phyloP scores from a whole-genome alignment of 345 rosid genomes.

The Heritiera littoralis region DNA sequence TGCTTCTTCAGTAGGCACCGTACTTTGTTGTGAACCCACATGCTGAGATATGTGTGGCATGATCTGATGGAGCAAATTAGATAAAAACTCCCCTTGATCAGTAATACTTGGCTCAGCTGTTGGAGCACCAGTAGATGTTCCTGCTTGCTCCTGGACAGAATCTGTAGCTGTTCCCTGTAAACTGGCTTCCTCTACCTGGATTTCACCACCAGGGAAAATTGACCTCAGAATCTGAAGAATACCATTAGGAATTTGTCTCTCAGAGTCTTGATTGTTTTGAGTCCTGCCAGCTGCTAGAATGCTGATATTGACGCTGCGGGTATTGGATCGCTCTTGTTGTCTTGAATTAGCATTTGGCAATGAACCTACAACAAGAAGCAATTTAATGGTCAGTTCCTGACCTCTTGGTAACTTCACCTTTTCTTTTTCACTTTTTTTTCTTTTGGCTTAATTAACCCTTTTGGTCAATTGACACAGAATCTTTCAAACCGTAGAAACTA shows the following conservation, averaged over 20 bases:
- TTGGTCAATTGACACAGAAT: neutral
- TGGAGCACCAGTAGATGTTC: constrained; percentile 27
- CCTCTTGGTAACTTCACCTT: constrained; percentile 6
- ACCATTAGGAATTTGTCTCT: constrained; percentile 42
- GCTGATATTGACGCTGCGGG: constrained; percentile 43
- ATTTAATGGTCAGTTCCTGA: neutral
- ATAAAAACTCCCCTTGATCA: constrained; percentile 62
- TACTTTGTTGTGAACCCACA: constrained; percentile 29
- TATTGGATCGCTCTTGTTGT: constrained; percentile 39
- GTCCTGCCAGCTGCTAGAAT: constrained; percentile 40
- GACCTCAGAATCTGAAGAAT: constrained; percentile 52
- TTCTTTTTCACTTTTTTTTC: neutral
- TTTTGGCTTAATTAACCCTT: neutral
- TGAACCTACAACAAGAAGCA: constrained; percentile 37
- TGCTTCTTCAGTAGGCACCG: constrained; percentile 32
- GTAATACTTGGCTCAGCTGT: constrained; percentile 43
- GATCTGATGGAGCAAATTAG: constrained; percentile 64
- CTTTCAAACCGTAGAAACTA: constrained; percentile 8
- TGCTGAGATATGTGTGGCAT: constrained; percentile 57
- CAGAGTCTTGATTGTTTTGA: constrained; percentile 48
- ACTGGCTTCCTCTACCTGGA: constrained; percentile 46
- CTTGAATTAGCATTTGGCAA: constrained; percentile 36
- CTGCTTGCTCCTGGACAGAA: constrained; percentile 33
- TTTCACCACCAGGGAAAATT: constrained; percentile 61
- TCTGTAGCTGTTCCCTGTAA: constrained; percentile 36